Evolutionary conservation across 495 filamentous ascomycete genomes (phyloP), one percentile per base, ranked within the genome.

Genomic region (Pyrenula aspistea): DNA sequence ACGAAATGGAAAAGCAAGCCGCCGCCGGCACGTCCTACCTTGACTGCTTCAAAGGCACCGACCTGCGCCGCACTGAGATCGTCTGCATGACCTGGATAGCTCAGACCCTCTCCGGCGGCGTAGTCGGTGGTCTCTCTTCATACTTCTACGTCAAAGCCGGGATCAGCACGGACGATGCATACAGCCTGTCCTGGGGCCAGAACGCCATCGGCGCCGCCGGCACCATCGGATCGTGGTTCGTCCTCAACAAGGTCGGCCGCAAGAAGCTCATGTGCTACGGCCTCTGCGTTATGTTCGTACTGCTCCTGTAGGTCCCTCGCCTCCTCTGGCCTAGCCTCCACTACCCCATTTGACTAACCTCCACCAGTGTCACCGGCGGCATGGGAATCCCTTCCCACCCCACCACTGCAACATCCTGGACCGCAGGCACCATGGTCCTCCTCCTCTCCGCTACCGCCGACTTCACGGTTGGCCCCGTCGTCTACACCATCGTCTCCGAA

Each of bases 1-100:
- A 82, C 31, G 79, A 82, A 24, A 68, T 87, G 8, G 85, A 88
- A 61, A 71, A 82, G 61, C 78, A 80, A 42, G 75, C 78, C 31
- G 80, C 79, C 10, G 71, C 68, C 23, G 78, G 81, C n/a, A 78
- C 82, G 22, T 77, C 69, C 31, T 87, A 84, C 62, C 61, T 67
- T 55, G 86, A 89, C 60, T 86, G 86, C 69, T 89, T 89, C 72
- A 82, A 79, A 64, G 85, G 86, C 0, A 75, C 78, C 8, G 80
- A 91, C 56, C 69, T 78, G 31, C 78, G 84, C 25, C 82, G 87
- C 21, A 91, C 87, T 1, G 83, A 86, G 69, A 85, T 88, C 59
- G 78, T 81, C 55, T 83, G 80, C 61, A 73, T 83, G 68, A 71
- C 78, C 25, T 91, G 87, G 77, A 78, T 80, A 2, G 87, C 88